Evolutionary conservation across 257 asterid species (phyloP).

Genomic region (Plantago major): DNA sequence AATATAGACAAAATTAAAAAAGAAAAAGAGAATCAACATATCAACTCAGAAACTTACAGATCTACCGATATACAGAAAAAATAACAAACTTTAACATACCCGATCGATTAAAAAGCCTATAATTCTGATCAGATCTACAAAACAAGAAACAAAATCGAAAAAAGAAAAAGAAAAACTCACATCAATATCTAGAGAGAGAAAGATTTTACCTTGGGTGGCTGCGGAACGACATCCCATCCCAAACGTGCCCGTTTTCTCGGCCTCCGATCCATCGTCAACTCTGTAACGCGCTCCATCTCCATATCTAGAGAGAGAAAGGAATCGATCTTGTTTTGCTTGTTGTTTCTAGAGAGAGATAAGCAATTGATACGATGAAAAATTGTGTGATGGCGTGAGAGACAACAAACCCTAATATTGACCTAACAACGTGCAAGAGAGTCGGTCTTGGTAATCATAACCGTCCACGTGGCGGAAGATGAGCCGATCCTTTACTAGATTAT

Average conservation of each 20-base stretch:
- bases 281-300: constrained; percentile 96
- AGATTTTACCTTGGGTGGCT: constrained; percentile 50
- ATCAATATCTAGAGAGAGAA: constrained; percentile 19
- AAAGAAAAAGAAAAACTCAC: background rate
- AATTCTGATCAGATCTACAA: constrained; percentile 49
- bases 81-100: constrained; percentile 27
- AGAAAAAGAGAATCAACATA: background rate
- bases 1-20: background rate
- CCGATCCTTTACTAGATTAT: constrained; percentile 17
- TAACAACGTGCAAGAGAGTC: constrained; percentile 24
- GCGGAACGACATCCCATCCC: constrained; percentile 93
- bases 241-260: constrained; percentile 79
- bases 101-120: constrained; percentile 23
- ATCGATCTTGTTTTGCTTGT: background rate
- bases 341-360: constrained; percentile 13
- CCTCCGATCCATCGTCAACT: constrained; percentile 71
- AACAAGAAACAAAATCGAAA: too few species aligned
- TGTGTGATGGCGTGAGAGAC: background rate
- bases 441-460: constrained; percentile 30
- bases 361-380: background rate
- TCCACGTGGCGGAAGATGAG: constrained; percentile 34
- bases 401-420: constrained; percentile 31
- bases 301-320: constrained; percentile 29
- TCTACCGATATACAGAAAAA: background rate
- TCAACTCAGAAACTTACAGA: constrained; percentile 1